Percentiles rank a stretch among this genome's conserved stretches.
These are phyloP conservation scores for Phialophora macrospora DNA, from an alignment of 2,329 filamentous ascomycete genomes.

Conservation along the genomic window DNA sequence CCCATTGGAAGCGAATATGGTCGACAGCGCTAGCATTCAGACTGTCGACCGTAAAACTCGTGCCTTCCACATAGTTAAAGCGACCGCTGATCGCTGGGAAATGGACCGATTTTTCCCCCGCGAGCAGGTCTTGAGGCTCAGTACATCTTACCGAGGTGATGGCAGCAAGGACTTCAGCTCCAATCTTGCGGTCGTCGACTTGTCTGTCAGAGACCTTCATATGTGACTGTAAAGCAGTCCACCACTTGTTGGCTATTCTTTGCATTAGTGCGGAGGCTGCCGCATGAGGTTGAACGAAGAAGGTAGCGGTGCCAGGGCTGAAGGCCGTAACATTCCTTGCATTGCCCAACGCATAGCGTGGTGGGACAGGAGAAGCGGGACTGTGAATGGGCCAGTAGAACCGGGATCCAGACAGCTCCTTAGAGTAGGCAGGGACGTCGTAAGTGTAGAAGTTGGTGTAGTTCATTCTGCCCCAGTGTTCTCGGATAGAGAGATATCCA, in stretches of 20 bases:
- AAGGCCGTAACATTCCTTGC: not conserved
- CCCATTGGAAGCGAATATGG: constrained; percentile 14
- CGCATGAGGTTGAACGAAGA: constrained; percentile 20
- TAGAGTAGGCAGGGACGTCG: constrained; percentile 20
- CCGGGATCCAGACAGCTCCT: constrained; percentile 17
- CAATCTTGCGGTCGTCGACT: constrained; percentile 21
- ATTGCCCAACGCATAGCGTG: constrained; percentile 19
- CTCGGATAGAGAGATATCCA: constrained; percentile 19
- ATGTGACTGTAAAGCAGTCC: constrained; percentile 14
- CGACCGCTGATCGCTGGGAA: constrained; percentile 19
- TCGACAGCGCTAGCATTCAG: constrained; percentile 11
- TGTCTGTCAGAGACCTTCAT: constrained; percentile 5
- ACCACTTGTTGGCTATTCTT: constrained; percentile 18
- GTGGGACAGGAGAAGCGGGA: constrained; percentile 13
- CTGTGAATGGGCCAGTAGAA: constrained; percentile 22
- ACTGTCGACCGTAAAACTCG: constrained; percentile 4
- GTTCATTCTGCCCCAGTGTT: constrained; percentile 21
- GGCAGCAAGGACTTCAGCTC: constrained; percentile 1
- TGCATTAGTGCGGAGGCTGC: constrained; percentile 17
- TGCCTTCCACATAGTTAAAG: constrained; percentile 12
- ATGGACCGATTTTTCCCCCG: constrained; percentile 1
- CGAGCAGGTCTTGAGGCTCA: not conserved
- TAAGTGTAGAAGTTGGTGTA: constrained; percentile 12
- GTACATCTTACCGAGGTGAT: constrained; percentile 5
- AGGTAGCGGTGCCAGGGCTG: constrained; percentile 11